Percentiles rank a stretch among this genome's conserved stretches.
Conservation (phyloP, 129 eudicot genomes). For the Escallonia herrerae region DNA sequence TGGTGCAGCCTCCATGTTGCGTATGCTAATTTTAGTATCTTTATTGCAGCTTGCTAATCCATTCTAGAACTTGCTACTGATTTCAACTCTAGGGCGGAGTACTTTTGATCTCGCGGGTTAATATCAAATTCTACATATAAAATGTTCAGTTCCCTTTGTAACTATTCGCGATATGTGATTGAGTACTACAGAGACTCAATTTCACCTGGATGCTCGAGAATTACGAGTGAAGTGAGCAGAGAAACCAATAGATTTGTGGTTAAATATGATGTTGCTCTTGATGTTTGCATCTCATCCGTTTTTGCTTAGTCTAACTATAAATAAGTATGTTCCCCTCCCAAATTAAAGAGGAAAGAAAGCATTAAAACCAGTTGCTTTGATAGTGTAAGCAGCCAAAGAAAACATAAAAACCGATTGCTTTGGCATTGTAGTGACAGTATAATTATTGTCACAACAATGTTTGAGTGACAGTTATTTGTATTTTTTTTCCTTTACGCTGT, state of each 20-base stretch:
- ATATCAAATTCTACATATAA: conserved; percentile 59
- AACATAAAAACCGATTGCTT: too few relatives aligned
- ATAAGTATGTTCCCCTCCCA: too few relatives aligned
- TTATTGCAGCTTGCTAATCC: conserved; percentile 55
- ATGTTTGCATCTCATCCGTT: conserved; percentile 56
- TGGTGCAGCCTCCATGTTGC: too few relatives aligned
- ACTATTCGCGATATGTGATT: conserved; percentile 57
- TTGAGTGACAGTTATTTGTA: too few relatives aligned
- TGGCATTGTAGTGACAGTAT: too few relatives aligned
- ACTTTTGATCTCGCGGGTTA: conserved; percentile 64
- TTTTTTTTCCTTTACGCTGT: too few relatives aligned
- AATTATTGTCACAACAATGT: too few relatives aligned
- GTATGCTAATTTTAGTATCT: neutral
- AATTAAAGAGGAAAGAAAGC: too few relatives aligned
- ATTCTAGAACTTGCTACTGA: conserved; percentile 49
- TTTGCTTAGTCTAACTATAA: conserved; percentile 52
- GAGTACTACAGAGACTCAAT: conserved; percentile 52
- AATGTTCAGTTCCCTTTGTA: conserved; percentile 41
- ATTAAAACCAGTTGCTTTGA: too few relatives aligned
- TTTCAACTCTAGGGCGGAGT: conserved; percentile 65
- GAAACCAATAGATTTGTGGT: conserved; percentile 63
- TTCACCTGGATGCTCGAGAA: conserved; percentile 46
- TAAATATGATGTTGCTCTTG: conserved; percentile 67
- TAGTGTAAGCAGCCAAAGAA: too few relatives aligned
- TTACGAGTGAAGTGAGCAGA: conserved; percentile 39